A percentile compares a stretch with the other conserved stretches of the same genome.
These are phyloP conservation scores for Citrus inodora DNA, from an alignment of 345 rosid species.

Conservation along the genomic window DNA sequence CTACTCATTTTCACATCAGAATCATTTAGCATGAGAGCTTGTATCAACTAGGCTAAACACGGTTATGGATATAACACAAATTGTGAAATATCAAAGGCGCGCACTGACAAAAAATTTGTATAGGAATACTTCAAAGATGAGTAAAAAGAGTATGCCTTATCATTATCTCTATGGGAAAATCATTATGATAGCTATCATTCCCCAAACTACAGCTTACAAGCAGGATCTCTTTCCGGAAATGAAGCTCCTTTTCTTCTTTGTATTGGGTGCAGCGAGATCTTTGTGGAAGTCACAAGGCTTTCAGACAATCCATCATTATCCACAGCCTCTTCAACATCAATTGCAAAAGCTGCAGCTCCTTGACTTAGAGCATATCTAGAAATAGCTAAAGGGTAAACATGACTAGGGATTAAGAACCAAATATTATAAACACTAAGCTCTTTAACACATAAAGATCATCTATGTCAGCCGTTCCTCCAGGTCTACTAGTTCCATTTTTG, in stretches of 20 bases:
- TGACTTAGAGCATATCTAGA: slow-evolving; percentile 67
- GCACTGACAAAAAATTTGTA: not conserved
- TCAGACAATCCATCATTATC: slow-evolving; percentile 20
- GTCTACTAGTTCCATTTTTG: not conserved
- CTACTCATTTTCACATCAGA: not conserved
- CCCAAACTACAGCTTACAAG: slow-evolving; percentile 38
- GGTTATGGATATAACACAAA: not conserved
- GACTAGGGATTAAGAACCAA: not conserved
- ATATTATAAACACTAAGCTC: not conserved
- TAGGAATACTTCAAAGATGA: not conserved
- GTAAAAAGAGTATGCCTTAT: not conserved
- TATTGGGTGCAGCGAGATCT: slow-evolving; percentile 44
- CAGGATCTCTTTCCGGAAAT: slow-evolving; percentile 27
- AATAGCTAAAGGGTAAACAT: slow-evolving; percentile 26
- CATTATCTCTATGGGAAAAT: not conserved
- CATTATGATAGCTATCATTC: not conserved
- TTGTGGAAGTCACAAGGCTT: slow-evolving; percentile 29
- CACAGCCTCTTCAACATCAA: slow-evolving; percentile 58
- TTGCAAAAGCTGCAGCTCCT: slow-evolving; percentile 83
- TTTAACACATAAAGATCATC: not conserved
- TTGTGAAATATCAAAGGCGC: not conserved
- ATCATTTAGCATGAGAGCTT: not conserved
- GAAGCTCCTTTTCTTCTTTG: slow-evolving; percentile 51
- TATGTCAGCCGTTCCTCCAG: not conserved
- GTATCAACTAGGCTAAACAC: not conserved